Evolutionary conservation across 2,329 filamentous ascomycete species (phyloP).

Genomic region (Cucurbitaria berberidis): DNA sequence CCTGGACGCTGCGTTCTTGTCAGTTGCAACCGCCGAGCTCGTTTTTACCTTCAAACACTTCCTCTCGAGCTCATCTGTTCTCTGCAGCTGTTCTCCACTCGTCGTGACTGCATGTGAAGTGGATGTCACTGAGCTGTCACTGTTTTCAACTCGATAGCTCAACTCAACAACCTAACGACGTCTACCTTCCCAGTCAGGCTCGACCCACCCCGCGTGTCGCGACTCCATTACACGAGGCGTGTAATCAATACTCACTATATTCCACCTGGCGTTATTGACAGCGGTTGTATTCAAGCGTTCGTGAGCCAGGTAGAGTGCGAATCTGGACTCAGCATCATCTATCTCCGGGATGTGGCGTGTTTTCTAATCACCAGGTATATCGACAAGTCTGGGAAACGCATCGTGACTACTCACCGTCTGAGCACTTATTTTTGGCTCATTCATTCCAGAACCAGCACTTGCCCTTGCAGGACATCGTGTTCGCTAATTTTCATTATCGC

Average conservation of each 20-base stretch:
- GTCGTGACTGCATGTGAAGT: background rate
- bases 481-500: conserved; percentile 37
- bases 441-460: conserved; percentile 24
- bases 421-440: conserved; percentile 40
- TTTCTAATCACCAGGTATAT: conserved; percentile 16
- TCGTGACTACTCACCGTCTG: conserved; percentile 23
- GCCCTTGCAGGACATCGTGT: conserved; percentile 38
- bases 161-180: conserved; percentile 1
- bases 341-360: conserved; percentile 3
- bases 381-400: conserved; percentile 10
- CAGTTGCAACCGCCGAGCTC: background rate
- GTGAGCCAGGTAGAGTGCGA: conserved; percentile 25
- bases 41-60: background rate
- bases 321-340: conserved; percentile 34
- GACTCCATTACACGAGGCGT: conserved; percentile 29
- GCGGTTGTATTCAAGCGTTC: conserved; percentile 28
- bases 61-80: background rate
- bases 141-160: background rate
- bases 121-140: conserved; percentile 3
- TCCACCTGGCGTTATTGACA: conserved; percentile 18
- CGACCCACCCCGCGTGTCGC: conserved; percentile 18
- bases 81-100: background rate
- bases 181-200: conserved; percentile 20
- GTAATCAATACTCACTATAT: conserved; percentile 47
- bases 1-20: background rate